Evolutionary conservation across 2,329 filamentous ascomycete species (phyloP).

Genomic region (Colletotrichum sp.): DNA sequence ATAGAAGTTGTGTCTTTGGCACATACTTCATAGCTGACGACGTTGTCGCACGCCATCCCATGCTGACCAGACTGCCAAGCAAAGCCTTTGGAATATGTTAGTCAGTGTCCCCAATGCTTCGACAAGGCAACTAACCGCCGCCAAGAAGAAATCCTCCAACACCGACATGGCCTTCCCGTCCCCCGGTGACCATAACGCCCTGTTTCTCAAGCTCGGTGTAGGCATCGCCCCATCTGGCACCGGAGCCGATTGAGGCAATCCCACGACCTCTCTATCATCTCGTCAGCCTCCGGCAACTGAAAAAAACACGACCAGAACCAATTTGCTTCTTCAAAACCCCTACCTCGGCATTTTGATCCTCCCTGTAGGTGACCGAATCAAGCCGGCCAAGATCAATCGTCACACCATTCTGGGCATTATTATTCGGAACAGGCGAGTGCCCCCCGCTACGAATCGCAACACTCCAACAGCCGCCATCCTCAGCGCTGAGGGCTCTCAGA

Average conservation of each 20-base stretch:
- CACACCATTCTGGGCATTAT: conserved; percentile 29
- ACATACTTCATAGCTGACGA: conserved; percentile 24
- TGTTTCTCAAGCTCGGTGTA: conserved; percentile 19
- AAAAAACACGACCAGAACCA: background rate
- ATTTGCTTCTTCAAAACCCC: accelerated
- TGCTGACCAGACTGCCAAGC: conserved; percentile 17
- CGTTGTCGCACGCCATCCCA: conserved; percentile 43
- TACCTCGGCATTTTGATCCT: background rate
- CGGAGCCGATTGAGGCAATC: background rate
- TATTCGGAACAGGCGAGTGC: conserved; percentile 34
- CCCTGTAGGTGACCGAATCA: background rate
- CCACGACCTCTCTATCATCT: background rate
- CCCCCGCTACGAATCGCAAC: conserved; percentile 46
- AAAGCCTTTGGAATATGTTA: conserved; percentile 9
- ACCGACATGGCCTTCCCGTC: conserved; percentile 25
- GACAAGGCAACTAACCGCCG: background rate
- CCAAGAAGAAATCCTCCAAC: conserved; percentile 35
- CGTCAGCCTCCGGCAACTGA: background rate
- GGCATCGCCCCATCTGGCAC: background rate
- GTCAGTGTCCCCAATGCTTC: accelerated
- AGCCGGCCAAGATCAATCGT: conserved; percentile 2
- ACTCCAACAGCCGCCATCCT: conserved; percentile 23
- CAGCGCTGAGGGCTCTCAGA: background rate
- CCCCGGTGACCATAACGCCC: conserved; percentile 24
- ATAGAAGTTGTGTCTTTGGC: too few species aligned